These are phyloP conservation scores for Cordyceps fumosorosea DNA, from an alignment of 2,329 filamentous ascomycete species.

Conservation along the genomic window DNA sequence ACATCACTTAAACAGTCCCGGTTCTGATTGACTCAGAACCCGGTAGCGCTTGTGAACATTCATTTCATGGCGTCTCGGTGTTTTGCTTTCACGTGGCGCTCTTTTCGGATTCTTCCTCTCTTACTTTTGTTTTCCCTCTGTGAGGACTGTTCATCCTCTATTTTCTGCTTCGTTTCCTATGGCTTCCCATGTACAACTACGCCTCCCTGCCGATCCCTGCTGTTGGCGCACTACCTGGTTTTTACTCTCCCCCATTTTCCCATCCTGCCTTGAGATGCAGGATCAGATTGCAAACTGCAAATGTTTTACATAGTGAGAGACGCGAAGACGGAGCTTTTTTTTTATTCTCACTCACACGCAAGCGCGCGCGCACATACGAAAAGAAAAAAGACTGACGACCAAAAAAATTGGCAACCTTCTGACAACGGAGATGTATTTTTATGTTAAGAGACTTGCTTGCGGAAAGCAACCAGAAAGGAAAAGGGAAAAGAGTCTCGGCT, in stretches of 20 bases:
- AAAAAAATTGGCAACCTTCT: not conserved
- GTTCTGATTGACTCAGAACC: not conserved
- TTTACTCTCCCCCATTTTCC: not conserved
- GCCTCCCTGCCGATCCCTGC: slow-evolving; percentile 18
- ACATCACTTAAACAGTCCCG: not conserved
- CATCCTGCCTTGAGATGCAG: not conserved
- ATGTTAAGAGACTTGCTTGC: slow-evolving; percentile 4
- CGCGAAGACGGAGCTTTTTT: not conserved
- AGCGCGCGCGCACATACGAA: not conserved
- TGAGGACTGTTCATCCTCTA: not conserved
- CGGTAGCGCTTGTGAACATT: not conserved
- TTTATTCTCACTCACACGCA: too few relatives aligned
- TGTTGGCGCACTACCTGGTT: not conserved
- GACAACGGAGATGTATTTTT: slow-evolving; percentile 9
- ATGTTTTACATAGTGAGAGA: not conserved
- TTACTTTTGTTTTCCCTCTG: not conserved
- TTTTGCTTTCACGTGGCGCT: slow-evolving; percentile 7
- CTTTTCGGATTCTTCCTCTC: slow-evolving; percentile 3
- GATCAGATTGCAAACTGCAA: not conserved
- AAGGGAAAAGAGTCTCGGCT: slow-evolving; percentile 2
- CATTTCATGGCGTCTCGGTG: slow-evolving; percentile 9
- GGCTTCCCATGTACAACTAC: slow-evolving; percentile 29
- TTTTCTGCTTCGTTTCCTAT: slow-evolving; percentile 1
- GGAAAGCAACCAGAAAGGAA: slow-evolving; percentile 8
- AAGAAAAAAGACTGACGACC: not conserved